These are phyloP conservation scores for Macadamia integrifolia DNA, from an alignment of 164 flowering plant genomes.

Conservation along the genomic window DNA sequence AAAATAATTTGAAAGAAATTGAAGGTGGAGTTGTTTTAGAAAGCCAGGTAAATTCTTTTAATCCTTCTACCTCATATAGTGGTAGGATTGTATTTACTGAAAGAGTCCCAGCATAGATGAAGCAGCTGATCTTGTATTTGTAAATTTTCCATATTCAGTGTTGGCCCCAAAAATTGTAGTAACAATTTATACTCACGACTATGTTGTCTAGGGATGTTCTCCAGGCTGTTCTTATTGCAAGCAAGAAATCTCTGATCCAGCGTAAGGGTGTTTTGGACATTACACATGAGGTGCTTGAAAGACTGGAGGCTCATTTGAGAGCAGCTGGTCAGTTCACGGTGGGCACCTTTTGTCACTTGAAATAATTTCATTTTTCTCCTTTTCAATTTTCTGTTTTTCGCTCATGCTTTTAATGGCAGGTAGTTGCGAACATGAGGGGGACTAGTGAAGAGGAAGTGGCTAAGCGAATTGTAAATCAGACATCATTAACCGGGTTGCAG, in stretches of 20 bases:
- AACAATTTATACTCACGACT: neutral
- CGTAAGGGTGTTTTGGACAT: slow-evolving; percentile 62
- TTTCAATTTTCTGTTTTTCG: neutral
- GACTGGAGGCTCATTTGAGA: slow-evolving; percentile 92
- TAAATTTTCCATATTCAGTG: neutral
- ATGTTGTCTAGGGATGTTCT: neutral
- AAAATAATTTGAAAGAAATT: slow-evolving; percentile 93
- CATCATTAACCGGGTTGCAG: slow-evolving; percentile 88
- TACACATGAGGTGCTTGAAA: slow-evolving; percentile 89
- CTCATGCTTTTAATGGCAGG: slow-evolving; percentile 42
- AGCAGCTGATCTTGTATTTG: neutral
- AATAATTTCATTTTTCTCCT: neutral
- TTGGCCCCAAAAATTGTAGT: neutral
- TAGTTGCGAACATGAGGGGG: slow-evolving; percentile 92
- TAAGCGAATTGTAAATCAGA: slow-evolving; percentile 60
- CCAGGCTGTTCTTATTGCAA: slow-evolving; percentile 92
- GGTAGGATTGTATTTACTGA: neutral
- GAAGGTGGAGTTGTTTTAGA: slow-evolving; percentile 84
- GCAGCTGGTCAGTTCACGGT: slow-evolving; percentile 90
- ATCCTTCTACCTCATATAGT: neutral
- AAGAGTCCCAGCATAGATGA: neutral
- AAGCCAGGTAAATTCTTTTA: slow-evolving; percentile 67
- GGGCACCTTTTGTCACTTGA: slow-evolving; percentile 14
- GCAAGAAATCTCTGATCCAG: slow-evolving; percentile 60
- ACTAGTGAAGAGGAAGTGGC: slow-evolving; percentile 89